A percentile compares a stretch with the other conserved stretches of the same genome.
Evolutionary conservation across 805 yeast species (phyloP).

Genomic region (Schwanniomyces pseudopolymorphus): DNA sequence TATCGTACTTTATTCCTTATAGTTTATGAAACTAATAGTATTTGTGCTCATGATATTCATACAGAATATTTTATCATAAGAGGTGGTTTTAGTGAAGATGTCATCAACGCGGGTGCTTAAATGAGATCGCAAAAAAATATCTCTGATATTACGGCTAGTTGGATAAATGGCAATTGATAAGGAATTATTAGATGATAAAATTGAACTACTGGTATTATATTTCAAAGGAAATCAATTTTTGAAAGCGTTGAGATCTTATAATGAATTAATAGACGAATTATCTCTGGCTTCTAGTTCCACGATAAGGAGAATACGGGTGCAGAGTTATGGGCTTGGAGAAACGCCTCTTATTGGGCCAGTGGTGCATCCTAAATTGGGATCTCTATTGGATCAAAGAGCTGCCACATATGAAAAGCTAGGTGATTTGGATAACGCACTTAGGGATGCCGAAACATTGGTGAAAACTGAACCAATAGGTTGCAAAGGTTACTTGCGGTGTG

Average conservation of each 20-base stretch:
- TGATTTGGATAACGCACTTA: conserved; percentile 27
- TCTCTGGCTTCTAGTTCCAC: conserved; percentile 12
- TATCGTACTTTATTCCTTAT: too few relatives aligned
- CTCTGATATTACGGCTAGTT: neutral
- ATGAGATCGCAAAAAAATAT: neutral
- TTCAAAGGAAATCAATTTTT: conserved; percentile 28
- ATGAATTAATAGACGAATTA: conserved; percentile 20
- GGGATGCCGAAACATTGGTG: conserved; percentile 36
- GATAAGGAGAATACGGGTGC: conserved; percentile 16
- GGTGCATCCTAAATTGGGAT: conserved; percentile 36
- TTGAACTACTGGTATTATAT: conserved; percentile 26
- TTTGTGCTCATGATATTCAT: too few relatives aligned
- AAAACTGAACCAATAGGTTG: conserved; percentile 44
- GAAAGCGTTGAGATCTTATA: conserved; percentile 28
- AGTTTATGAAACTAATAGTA: too few relatives aligned
- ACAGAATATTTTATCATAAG: too few relatives aligned
- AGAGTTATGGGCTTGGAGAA: conserved; percentile 17
- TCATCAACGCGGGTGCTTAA: neutral
- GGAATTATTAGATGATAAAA: conserved; percentile 26
- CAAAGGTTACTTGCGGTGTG: conserved; percentile 48
- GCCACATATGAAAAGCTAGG: conserved; percentile 48
- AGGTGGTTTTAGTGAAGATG: too few relatives aligned
- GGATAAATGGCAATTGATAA: conserved; percentile 14
- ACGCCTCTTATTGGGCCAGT: conserved; percentile 28
- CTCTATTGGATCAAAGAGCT: conserved; percentile 46